Percentiles rank a stretch among this genome's conserved stretches.
Conservation (phyloP, 495 filamentous ascomycete genomes). For the Aspergillus leporis region DNA sequence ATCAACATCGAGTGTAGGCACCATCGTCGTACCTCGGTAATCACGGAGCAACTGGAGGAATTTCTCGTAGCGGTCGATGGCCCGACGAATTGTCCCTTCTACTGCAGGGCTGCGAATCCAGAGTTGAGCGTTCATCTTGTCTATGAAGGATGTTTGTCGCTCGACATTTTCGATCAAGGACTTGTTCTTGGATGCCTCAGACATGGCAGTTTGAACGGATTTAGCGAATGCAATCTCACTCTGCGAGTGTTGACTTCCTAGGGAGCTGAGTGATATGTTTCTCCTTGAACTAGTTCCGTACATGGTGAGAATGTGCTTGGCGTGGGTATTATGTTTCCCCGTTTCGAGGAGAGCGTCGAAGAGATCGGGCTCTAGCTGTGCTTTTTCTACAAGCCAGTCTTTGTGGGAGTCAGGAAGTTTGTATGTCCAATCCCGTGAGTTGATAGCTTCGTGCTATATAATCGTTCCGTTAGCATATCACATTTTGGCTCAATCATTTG, state of each 20-base stretch:
- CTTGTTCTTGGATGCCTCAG: background rate
- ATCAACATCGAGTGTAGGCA: slow-evolving; percentile 31
- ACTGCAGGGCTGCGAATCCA: slow-evolving; percentile 35
- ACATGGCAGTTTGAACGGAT: background rate
- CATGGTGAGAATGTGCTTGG: background rate
- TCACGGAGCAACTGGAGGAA: slow-evolving; percentile 31
- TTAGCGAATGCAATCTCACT: background rate
- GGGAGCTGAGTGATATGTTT: background rate
- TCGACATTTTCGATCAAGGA: slow-evolving; percentile 15
- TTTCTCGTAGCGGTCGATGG: slow-evolving; percentile 26
- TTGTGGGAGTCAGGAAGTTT: slow-evolving; percentile 2
- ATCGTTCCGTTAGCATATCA: background rate
- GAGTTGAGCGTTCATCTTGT: slow-evolving; percentile 28
- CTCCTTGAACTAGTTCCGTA: background rate
- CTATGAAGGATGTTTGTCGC: slow-evolving; percentile 25
- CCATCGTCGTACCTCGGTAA: slow-evolving; percentile 18
- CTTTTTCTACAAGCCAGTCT: slow-evolving; percentile 1
- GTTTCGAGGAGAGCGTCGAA: slow-evolving; percentile 1
- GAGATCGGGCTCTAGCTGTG: slow-evolving; percentile 9
- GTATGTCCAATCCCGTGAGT: slow-evolving; percentile 16
- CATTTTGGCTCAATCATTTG: too few species aligned
- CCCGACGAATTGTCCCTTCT: slow-evolving; percentile 22
- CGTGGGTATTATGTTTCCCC: background rate
- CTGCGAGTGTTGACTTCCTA: background rate
- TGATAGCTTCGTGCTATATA: slow-evolving; percentile 13